Percentiles rank a stretch among this genome's conserved stretches.
Evolutionary conservation across 768 basidiomycete species (phyloP).

Genomic region (Tricholoma sp.): DNA sequence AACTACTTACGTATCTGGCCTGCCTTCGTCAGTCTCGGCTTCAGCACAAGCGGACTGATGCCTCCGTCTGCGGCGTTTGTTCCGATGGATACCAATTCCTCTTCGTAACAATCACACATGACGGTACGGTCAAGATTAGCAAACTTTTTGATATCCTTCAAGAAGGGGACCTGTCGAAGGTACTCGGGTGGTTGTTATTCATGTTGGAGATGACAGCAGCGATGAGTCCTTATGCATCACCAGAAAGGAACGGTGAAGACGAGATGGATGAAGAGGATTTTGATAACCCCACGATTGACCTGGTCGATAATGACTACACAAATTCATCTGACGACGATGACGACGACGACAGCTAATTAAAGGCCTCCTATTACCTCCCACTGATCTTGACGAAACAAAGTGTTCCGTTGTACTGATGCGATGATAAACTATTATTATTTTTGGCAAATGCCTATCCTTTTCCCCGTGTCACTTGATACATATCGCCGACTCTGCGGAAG

Average conservation of each 20-base stretch:
- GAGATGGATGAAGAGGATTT: no score
- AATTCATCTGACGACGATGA: background rate
- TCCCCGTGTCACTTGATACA: no score
- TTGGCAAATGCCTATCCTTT: background rate
- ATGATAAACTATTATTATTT: background rate
- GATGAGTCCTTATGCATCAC: background rate
- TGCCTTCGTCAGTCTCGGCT: constrained; percentile 1
- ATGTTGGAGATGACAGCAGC: background rate
- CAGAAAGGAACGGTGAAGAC: no score
- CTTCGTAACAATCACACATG: background rate
- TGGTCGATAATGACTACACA: background rate
- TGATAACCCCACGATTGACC: no score
- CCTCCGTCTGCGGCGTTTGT: background rate
- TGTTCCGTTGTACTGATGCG: background rate
- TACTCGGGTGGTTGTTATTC: background rate
- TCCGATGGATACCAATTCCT: background rate
- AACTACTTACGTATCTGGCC: background rate
- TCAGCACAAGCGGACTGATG: background rate
- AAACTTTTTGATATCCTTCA: background rate
- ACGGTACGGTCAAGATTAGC: background rate
- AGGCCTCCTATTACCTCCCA: background rate
- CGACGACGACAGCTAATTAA: no score
- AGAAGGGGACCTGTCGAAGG: background rate
- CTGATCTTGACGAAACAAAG: background rate
- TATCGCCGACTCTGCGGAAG: no score